These are phyloP conservation scores for Porcisia hertigi DNA, from an alignment of 208 protist species.

Conservation along the genomic window DNA sequence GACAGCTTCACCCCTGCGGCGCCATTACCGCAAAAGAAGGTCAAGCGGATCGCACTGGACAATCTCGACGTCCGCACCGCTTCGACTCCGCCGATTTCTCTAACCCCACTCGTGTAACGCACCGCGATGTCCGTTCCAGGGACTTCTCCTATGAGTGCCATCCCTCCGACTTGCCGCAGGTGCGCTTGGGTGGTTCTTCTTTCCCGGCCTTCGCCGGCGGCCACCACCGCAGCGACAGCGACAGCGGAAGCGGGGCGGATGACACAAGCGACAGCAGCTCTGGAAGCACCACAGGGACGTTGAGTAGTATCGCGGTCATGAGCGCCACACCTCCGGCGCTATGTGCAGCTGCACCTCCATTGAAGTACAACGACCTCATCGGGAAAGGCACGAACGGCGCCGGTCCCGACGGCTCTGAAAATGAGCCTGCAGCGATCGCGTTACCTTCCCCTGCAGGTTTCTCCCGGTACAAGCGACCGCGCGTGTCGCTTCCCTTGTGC, in stretches of 20 bases:
- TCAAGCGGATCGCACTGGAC: background rate
- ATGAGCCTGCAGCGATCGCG: background rate
- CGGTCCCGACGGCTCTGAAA: background rate
- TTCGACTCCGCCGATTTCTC: background rate
- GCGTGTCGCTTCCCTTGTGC: conserved; percentile 34
- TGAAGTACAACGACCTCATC: background rate
- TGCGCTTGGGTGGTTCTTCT: background rate
- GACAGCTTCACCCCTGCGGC: background rate
- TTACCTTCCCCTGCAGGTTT: background rate
- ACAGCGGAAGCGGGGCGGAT: conserved; percentile 1
- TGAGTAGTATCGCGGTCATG: conserved; percentile 10
- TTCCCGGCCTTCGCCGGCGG: background rate
- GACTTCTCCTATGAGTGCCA: background rate
- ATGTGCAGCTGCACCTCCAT: background rate
- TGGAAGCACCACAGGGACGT: background rate
- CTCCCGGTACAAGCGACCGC: conserved; percentile 1
- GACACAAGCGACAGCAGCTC: conserved; percentile 11
- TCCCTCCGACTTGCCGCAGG: background rate
- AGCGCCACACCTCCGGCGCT: conserved; percentile 24
- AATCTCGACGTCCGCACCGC: background rate
- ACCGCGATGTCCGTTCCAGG: conserved; percentile 22
- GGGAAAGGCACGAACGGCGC: background rate
- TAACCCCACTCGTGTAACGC: conserved; percentile 6
- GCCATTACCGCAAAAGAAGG: background rate
- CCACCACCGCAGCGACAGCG: background rate